Evolutionary conservation across 306 rosid genomes (phyloP).

Genomic region (Echinosophora koreensis): DNA sequence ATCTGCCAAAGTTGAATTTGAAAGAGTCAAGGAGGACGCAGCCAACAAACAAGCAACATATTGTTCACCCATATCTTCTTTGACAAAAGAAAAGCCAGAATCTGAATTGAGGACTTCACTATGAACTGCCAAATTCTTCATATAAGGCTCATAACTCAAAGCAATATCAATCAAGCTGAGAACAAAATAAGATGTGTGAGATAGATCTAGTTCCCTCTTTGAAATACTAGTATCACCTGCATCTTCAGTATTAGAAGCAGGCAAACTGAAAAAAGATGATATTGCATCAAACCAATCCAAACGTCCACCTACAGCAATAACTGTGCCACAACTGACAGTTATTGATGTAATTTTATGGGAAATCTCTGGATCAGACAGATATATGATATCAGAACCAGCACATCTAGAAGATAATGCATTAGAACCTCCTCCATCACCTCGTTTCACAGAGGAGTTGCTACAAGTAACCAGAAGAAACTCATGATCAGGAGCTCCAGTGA

Average conservation of each 20-base stretch:
- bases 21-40: constrained; percentile 80
- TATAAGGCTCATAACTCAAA: constrained; percentile 90
- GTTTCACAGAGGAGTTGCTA: constrained; percentile 73
- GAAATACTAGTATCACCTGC: constrained; percentile 49
- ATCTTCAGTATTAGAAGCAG: constrained; percentile 59
- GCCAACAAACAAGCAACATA: constrained; percentile 85
- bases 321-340: constrained; percentile 81
- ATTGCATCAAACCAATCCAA: constrained; percentile 85
- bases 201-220: constrained; percentile 49
- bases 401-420: constrained; percentile 81
- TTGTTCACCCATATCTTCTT: constrained; percentile 61
- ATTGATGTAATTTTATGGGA: constrained; percentile 65
- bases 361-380: constrained; percentile 76
- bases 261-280: constrained; percentile 67
- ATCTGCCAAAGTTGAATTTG: constrained; percentile 63
- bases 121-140: constrained; percentile 54
- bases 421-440: constrained; percentile 97
- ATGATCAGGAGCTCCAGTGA: constrained; percentile 67
- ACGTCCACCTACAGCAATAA: constrained; percentile 89
- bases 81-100: constrained; percentile 57
- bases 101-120: constrained; percentile 55
- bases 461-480: constrained; percentile 86
- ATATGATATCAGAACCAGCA: constrained; percentile 86
- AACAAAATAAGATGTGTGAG: constrained; percentile 64
- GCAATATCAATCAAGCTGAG: constrained; percentile 87